Conservation (phyloP, 2,329 filamentous ascomycete species). For the Xylariomycetidae sp. region DNA sequence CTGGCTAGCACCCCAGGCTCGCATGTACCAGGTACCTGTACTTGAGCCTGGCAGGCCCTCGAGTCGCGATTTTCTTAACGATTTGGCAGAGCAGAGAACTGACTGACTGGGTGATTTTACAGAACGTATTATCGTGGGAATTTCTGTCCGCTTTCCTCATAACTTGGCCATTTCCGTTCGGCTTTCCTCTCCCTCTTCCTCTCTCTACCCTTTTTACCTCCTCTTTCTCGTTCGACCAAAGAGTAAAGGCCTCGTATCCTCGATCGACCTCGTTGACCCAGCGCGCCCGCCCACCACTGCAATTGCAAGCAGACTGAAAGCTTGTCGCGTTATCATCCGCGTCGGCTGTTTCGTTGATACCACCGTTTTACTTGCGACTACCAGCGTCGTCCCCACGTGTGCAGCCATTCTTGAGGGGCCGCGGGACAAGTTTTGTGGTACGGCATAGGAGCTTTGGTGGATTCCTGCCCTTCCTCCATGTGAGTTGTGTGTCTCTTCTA, state of each 20-base stretch:
- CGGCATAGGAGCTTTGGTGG: conserved; percentile 1
- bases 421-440: conserved; percentile 16
- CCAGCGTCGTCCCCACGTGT: conserved; percentile 19
- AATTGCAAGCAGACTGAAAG: conserved; percentile 6
- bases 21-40: too few species aligned
- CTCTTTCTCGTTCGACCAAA: conserved; percentile 13
- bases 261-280: too few species aligned
- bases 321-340: too few species aligned
- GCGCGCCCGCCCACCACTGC: conserved; percentile 9
- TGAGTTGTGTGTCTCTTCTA: too few species aligned
- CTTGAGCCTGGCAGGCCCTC: conserved; percentile 10
- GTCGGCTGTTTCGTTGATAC: too few species aligned
- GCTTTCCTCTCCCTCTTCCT: conserved; percentile 11
- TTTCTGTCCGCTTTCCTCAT: conserved; percentile 22
- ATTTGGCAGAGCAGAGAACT: not conserved
- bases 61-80: conserved; percentile 12
- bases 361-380: too few species aligned
- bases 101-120: conserved; percentile 9
- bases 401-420: conserved; percentile 17
- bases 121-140: conserved; percentile 19
- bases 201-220: conserved; percentile 12
- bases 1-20: too few species aligned
- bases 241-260: too few species aligned
- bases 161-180: conserved; percentile 21
- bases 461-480: conserved; percentile 10